phyloP scores from a whole-genome alignment of 495 filamentous ascomycete genomes.

The Penicillium maclennaniae region DNA sequence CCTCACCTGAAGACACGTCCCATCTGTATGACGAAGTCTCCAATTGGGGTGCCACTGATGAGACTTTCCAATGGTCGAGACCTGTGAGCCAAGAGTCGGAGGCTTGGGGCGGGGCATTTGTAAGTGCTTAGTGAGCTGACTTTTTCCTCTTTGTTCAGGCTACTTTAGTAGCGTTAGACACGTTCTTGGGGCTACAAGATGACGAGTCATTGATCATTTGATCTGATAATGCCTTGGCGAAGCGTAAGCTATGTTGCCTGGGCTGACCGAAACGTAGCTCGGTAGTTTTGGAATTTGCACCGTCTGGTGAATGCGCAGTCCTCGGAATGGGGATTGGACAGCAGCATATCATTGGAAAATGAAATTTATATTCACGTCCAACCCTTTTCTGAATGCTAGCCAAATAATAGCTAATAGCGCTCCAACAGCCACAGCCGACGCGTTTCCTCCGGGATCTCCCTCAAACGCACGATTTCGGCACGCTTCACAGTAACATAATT shows the following conservation, averaged over 20 bases:
- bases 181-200: neutral
- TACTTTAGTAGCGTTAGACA: too few relatives aligned
- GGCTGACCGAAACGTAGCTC: too few relatives aligned
- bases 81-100: too few relatives aligned
- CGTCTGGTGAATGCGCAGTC: too few relatives aligned
- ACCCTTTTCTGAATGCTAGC: neutral
- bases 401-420: constrained; percentile 34
- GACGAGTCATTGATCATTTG: neutral
- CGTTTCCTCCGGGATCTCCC: constrained; percentile 47
- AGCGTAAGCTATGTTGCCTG: too few relatives aligned
- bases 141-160: neutral
- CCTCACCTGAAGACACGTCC: neutral
- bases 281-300: too few relatives aligned
- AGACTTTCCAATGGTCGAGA: too few relatives aligned
- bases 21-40: too few relatives aligned
- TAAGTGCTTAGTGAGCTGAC: neutral
- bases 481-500: constrained; percentile 60
- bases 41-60: neutral
- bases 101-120: neutral
- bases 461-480: constrained; percentile 44
- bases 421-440: constrained; percentile 60
- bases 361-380: neutral
- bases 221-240: too few relatives aligned
- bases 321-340: too few relatives aligned
- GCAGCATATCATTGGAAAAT: too few relatives aligned